Base-by-base conservation (phyloP, 225 moss, liverwort and hornwort genomes). In the Polytrichum formosum region DNA sequence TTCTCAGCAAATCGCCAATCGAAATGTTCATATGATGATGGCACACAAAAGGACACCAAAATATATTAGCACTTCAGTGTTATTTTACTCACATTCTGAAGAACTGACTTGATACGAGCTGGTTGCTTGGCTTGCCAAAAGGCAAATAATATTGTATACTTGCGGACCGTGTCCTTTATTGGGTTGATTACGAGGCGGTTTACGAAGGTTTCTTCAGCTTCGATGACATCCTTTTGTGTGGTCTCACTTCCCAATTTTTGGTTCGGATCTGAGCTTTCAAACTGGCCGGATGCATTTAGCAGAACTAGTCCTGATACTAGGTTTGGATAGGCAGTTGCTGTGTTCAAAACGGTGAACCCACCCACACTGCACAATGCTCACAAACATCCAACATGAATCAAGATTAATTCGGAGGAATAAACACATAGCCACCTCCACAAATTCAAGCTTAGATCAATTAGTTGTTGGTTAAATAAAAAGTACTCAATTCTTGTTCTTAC, bases 71-170 rank as follows among this genome's bases (percentile, higher is more conserved):
- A 37, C 37, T 37, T 28, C 1, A 30, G 61, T 61, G 71, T 27
- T 27, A 23, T 65, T 64, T 19, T 1, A 67, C 88, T 80, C 65
- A 94, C 97, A 65, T 90, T 92, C 70, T 80, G 78, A 26, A 98
- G 85, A 28, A 98, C 90, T 17, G 97, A 98, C 77, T 83, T 85
- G 31, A 98, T 79, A 23, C 94, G 84, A 2, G 90, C 85, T 13
- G 97, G 97, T 67, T 92, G 88, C 72, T 84, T 98, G 29, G 97
- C 94, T 88, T 98, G 97, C 97, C 97, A 98, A 59, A 98, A 98
- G 28, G 94, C 94, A 33, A 98, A 87, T 7, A 86, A 73, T 27
- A 98, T 92, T 18, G 79, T 66, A 30, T 80, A 88, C 60, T 72
- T 83, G 33, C 80, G 83, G 55, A 84, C 69, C 1, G 73, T 58